Evolutionary conservation across 805 yeast species (phyloP).

Genomic region (Ogataea henricii): DNA sequence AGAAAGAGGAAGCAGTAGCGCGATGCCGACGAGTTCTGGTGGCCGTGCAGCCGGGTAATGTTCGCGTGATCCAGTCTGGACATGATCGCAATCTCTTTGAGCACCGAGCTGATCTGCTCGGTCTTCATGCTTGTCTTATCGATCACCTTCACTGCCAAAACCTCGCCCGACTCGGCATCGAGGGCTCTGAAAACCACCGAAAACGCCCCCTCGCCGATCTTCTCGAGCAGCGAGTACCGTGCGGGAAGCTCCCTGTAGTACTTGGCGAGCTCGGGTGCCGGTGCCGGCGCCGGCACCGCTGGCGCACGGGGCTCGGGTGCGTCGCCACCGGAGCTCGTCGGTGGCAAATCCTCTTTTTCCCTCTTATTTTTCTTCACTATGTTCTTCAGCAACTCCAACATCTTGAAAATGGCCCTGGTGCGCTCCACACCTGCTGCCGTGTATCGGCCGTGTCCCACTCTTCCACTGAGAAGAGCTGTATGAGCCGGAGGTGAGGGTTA

Average conservation of each 20-base stretch:
- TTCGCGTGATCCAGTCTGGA: slow-evolving; percentile 61
- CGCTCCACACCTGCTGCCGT: slow-evolving; percentile 2
- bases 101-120: slow-evolving; percentile 56
- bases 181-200: slow-evolving; percentile 78
- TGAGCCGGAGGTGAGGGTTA: slow-evolving; percentile 1
- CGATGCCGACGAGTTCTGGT: slow-evolving; percentile 47
- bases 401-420: slow-evolving; percentile 11
- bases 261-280: slow-evolving; percentile 14
- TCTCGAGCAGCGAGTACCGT: slow-evolving; percentile 31
- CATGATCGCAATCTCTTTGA: slow-evolving; percentile 77
- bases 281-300: not conserved
- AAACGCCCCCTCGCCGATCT: slow-evolving; percentile 86
- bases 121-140: slow-evolving; percentile 55
- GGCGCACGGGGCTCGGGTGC: not conserved
- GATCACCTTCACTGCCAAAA: slow-evolving; percentile 77
- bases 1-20: slow-evolving; percentile 61
- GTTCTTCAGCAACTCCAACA: slow-evolving; percentile 34
- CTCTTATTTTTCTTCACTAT: slow-evolving; percentile 27
- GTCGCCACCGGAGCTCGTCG: not conserved
- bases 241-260: slow-evolving; percentile 32
- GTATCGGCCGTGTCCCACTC: slow-evolving; percentile 2
- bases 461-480: not conserved
- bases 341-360: slow-evolving; percentile 6
- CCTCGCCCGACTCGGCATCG: slow-evolving; percentile 42
- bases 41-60: slow-evolving; percentile 55